Evolutionary conservation across 2,329 filamentous ascomycete species (phyloP), one percentile per base, ranked within the genome.

Genomic region (Xylariaceae sp.): DNA sequence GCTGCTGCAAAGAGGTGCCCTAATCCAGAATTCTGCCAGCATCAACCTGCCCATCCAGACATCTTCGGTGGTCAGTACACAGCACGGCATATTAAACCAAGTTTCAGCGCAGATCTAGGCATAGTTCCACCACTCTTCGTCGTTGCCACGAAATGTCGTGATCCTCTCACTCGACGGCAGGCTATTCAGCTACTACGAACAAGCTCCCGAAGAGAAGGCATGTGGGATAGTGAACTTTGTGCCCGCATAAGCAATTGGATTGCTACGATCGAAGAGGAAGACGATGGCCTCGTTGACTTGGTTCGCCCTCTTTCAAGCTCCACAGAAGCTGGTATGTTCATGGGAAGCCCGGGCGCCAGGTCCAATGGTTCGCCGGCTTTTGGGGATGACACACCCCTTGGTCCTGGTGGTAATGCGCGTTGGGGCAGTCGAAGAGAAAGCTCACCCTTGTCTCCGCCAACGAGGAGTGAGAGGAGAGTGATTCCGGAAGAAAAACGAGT

Each of bases 171-270:
- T 27, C 79, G 86, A 16, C 75, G 83, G 15, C 80, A 82, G 57
- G 85, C 86, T 6, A 84, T 88, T 35, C 76, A 82, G 65, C 68
- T 89, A 30, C 70, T 89, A 50, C 75, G 77, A 44, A 82, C 77
- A 60, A 84, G 81, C 63, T 80, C 83, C 6, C 77, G 85, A 39
- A 75, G 85, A 42, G 86, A 89, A 69, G 85, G 83, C 18, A 85
- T 88, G 77, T 89, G 86, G 86, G 85, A 89, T 62, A 85, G 81
- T 61, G 78, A 82, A 58, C 74, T 85, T 55, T 75, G 77, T 9
- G 81, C 81, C 1, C 76, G 76, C 6, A 83, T 85, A 59, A 78
- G 76, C 40, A 74, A 73, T 53, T 84, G 81, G 81, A 74, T 84
- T 30, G 77, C 80, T 66, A 70, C 74, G 7, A 73, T 84, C 13